phyloP scores from a whole-genome alignment of 768 basidiomycete genomes.

The Leucocoprinus birnbaumii region DNA sequence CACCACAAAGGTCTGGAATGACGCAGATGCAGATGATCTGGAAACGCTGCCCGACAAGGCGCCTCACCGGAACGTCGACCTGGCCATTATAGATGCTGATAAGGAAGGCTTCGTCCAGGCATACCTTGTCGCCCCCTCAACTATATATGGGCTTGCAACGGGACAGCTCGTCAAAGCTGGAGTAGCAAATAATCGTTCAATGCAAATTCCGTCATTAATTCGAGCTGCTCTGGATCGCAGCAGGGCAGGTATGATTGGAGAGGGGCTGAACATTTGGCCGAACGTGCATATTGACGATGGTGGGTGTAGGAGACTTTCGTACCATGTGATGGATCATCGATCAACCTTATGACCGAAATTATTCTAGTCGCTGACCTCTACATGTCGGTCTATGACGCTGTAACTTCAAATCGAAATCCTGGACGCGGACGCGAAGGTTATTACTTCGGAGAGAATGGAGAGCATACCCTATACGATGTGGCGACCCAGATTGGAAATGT shows the following conservation, averaged over 20 bases:
- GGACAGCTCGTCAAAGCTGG: conserved; percentile 46
- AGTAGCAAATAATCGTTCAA: conserved; percentile 50
- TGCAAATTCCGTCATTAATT: conserved; percentile 49
- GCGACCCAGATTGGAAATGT: conserved; percentile 34
- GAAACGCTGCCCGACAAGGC: conserved; percentile 41
- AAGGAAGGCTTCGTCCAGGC: conserved; percentile 47
- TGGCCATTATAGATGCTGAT: conserved; percentile 43
- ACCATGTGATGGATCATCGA: too few species aligned
- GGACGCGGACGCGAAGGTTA: conserved; percentile 49
- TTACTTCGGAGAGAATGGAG: conserved; percentile 52
- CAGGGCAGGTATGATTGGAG: conserved; percentile 51
- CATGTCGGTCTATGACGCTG: conserved; percentile 37
- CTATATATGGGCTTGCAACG: conserved; percentile 56
- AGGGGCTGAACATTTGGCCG: conserved; percentile 59
- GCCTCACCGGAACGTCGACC: conserved; percentile 50
- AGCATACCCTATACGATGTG: conserved; percentile 42
- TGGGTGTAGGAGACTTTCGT: too few species aligned
- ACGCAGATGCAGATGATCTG: conserved; percentile 42
- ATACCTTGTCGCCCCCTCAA: conserved; percentile 51
- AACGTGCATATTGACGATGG: conserved; percentile 53
- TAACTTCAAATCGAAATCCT: conserved; percentile 24
- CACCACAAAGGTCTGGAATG: conserved; percentile 42
- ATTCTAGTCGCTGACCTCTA: conserved; percentile 48
- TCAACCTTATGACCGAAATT: too few species aligned
- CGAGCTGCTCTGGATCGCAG: conserved; percentile 41